Base-by-base conservation (phyloP, 2,329 filamentous ascomycete genomes). In the Beauveria sp. region DNA sequence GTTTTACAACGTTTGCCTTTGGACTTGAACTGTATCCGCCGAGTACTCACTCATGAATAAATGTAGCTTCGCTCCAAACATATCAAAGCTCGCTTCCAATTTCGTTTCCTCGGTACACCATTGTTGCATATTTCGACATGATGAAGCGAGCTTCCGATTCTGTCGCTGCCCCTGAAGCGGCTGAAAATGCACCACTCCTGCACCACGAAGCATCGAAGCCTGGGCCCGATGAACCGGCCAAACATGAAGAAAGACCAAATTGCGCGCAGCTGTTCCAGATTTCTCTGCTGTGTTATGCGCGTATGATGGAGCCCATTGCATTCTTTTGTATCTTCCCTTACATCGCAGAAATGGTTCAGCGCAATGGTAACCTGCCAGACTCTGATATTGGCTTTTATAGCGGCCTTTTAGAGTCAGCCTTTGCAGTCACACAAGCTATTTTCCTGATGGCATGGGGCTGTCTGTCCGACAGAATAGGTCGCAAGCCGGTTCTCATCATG, bases 321-420 rank as follows among this genome's bases (percentile, higher is more conserved):
- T 93, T 90, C 76, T 93, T 93, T 77, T 85, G 81, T 70, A 90
- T 93, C 71, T 90, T 93, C 67, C 88, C 90, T 0, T 93, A 89
- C 74, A 83, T 95, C 73, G 90, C 87, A 68, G 78, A 87, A 69
- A 93, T 93, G 90, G 85, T 90, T 43, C 78, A 83, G 71, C 78
- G 82, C 61, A 88, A 86, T 62, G 89, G 88, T 10, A 68, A 78
- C 8, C 73, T 93, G 2, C 71, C 79, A 1, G 77, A 84, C 50
- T 75, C 80, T 18, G 86, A 91, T 70, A 84, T 91, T 3, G 90
- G 90, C 1, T 93, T 92, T 75, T 93, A 91, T 76, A 84, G 81
- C 62, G 90, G 90, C 2, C 75, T 92, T 12, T 91, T 93, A 69
- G 86, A 88, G 75, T 83, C 84, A 46, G 74, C 91, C 28, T 93